Evolutionary conservation across 306 rosid genomes (phyloP), one percentile per base, ranked within the genome.

Genomic region (Acacia confusa): DNA sequence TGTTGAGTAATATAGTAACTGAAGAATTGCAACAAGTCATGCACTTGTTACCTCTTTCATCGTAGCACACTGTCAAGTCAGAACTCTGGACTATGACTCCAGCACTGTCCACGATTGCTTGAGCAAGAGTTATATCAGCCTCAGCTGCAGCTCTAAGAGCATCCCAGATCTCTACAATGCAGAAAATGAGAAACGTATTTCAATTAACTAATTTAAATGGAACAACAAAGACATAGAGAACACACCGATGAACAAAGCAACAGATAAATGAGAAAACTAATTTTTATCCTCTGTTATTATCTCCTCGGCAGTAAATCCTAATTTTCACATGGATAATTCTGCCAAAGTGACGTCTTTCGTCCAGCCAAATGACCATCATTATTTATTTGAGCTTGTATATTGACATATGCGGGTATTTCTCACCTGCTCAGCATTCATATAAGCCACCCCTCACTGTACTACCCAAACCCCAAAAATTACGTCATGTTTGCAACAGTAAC

Each of bases 81-180:
- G 93, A 88, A 91, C 91, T 96, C 82, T 92, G 99, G 77, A 93
- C 89, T 80, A 96, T 96, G 79, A 96, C 97, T 58, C 99, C 99
- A 19, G 97, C 99, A 82, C 98, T 91, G 79, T 96, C 98, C 57
- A 96, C 91, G 74, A 96, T 96, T 32, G 94, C 97, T 83, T 96
- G 99, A 52, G 98, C 96, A 70, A 96, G 92, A 74, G 86, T 76
- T 69, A 88, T 74, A 68, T 95, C 99, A 80, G 97, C 99, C 84
- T 96, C 99, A 9, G 97, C 98, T 74, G 98, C 99, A 79, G 99
- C 99, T 80, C 92, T 85, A 79, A 96, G 98, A 64, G 99, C 99
- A 75, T 96, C 99, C 99, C 99, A 96, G 83, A 96, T 96, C 91
- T 96, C 99, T 96, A 79, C 69, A 41, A 75, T 77, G 79, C 78